Percentiles rank a stretch among this genome's conserved stretches.
These are phyloP conservation scores for Mycena metata DNA, from an alignment of 768 basidiomycete species.

Conservation along the genomic window DNA sequence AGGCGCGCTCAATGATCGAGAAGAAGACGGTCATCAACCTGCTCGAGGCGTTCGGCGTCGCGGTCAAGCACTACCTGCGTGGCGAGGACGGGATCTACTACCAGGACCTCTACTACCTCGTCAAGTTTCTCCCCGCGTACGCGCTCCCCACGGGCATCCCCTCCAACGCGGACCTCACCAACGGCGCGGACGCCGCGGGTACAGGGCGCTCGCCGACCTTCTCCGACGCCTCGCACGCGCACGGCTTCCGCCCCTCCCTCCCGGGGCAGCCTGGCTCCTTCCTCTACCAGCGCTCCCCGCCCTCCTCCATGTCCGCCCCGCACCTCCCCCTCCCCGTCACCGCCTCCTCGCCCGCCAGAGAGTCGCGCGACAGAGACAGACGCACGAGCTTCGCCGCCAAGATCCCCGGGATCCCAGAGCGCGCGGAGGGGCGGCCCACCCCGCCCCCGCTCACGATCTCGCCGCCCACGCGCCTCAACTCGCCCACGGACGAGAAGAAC, in stretches of 20 bases:
- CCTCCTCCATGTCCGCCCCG: constrained; percentile 36
- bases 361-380: constrained; percentile 9
- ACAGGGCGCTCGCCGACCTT: constrained; percentile 23
- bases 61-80: constrained; percentile 79
- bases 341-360: constrained; percentile 24
- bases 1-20: constrained; percentile 67
- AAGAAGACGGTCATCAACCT: constrained; percentile 80
- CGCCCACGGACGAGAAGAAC: constrained; percentile 27
- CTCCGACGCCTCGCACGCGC: constrained; percentile 23
- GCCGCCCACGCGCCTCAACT: constrained; percentile 36
- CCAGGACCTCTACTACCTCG: constrained; percentile 73
- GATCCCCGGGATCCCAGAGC: constrained; percentile 34
- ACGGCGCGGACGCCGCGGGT: constrained; percentile 14
- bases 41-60: constrained; percentile 73
- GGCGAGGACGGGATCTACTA: constrained; percentile 64
- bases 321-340: constrained; percentile 49
- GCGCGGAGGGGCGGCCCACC: constrained; percentile 8
- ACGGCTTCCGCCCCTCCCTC: constrained; percentile 8
- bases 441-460: constrained; percentile 45
- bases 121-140: constrained; percentile 80
- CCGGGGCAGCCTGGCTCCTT: constrained; percentile 35
- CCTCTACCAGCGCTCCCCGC: constrained; percentile 41
- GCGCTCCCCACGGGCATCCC: constrained; percentile 66
- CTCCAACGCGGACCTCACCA: constrained; percentile 48
- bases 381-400: constrained; percentile 31